These are phyloP conservation scores for Terana coerulea DNA, from an alignment of 768 basidiomycete species.

Conservation along the genomic window DNA sequence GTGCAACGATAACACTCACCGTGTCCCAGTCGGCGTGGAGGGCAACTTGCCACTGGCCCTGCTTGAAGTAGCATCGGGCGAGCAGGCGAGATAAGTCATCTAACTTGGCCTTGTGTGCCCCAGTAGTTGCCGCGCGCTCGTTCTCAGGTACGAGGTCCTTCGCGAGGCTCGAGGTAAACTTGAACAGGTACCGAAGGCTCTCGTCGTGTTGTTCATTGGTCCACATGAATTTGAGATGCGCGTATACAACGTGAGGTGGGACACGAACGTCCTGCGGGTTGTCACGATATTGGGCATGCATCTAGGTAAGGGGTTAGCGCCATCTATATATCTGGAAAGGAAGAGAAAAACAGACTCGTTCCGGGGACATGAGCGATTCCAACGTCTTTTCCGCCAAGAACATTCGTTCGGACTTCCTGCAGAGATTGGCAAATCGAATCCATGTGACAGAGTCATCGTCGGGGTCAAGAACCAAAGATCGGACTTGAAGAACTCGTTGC, in stretches of 20 bases:
- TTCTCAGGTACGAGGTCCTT: slow-evolving; percentile 68
- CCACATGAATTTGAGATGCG: slow-evolving; percentile 96
- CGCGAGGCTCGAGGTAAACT: slow-evolving; percentile 74
- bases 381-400: slow-evolving; percentile 96
- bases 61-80: slow-evolving; percentile 96
- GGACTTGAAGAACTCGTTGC: slow-evolving; percentile 96
- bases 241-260: slow-evolving; percentile 94
- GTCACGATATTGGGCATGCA: slow-evolving; percentile 47
- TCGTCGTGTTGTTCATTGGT: slow-evolving; percentile 75
- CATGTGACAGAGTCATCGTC: slow-evolving; percentile 96
- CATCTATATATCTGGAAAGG: background rate
- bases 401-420: slow-evolving; percentile 93
- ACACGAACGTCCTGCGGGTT: slow-evolving; percentile 58
- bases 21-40: slow-evolving; percentile 75
- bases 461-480: slow-evolving; percentile 88
- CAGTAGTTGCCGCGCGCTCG: slow-evolving; percentile 47
- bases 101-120: slow-evolving; percentile 48
- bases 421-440: slow-evolving; percentile 98
- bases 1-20: slow-evolving; percentile 41
- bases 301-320: slow-evolving; percentile 18
- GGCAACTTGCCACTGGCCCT: slow-evolving; percentile 90
- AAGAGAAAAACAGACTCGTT: slow-evolving; percentile 40
- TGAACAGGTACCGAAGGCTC: slow-evolving; percentile 76
- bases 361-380: slow-evolving; percentile 81
- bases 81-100: slow-evolving; percentile 77